Evolutionary conservation across 345 rosid genomes (phyloP).

Genomic region (Rhodamnia argentea): DNA sequence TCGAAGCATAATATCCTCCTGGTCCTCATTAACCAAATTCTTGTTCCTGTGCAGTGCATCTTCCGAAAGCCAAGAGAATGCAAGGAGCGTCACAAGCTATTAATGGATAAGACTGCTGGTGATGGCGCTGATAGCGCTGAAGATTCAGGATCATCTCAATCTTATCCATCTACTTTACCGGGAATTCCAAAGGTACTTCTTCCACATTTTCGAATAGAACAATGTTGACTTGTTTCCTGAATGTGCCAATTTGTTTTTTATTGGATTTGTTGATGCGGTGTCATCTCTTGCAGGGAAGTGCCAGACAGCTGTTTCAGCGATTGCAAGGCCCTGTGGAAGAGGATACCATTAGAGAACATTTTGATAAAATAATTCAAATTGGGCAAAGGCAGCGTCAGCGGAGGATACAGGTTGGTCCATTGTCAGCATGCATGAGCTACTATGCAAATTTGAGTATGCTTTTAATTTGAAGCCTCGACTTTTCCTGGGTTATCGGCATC

Average conservation of each 20-base stretch:
- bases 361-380: conserved; percentile 76
- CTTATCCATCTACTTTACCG: conserved; percentile 98
- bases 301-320: conserved; percentile 93
- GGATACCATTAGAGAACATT: conserved; percentile 90
- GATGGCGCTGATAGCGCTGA: conserved; percentile 99
- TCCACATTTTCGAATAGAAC: background rate
- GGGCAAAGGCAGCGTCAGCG: conserved; percentile 59
- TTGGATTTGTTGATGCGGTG: conserved; percentile 3
- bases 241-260: background rate
- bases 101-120: conserved; percentile 80
- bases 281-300: conserved; percentile 76
- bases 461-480: background rate
- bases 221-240: background rate
- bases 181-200: conserved; percentile 89
- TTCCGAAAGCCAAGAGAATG: conserved; percentile 86
- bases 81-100: conserved; percentile 91
- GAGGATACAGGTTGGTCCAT: conserved; percentile 56
- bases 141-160: conserved; percentile 95
- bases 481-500: background rate
- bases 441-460: background rate
- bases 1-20: background rate
- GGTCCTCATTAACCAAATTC: background rate
- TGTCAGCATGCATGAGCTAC: conserved; percentile 1
- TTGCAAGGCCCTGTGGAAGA: conserved; percentile 97
- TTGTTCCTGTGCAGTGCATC: conserved; percentile 47